Conservation (phyloP, 768 basidiomycete genomes). For the Pleurotus citrinopileatus region DNA sequence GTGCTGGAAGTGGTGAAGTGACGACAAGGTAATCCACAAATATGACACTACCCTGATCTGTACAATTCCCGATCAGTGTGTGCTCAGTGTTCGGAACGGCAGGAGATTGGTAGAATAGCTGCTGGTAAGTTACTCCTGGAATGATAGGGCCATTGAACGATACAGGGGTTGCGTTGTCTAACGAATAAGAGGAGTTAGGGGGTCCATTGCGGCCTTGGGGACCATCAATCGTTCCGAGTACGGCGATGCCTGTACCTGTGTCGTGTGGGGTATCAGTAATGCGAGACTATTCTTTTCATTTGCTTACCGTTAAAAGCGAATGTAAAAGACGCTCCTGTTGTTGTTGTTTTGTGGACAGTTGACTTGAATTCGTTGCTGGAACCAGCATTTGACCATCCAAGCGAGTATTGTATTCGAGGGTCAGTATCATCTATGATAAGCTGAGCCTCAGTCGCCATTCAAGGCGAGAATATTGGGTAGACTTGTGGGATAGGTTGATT, state of each 20-base stretch:
- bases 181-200: neutral
- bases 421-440: constrained; percentile 3
- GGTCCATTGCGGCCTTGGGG: neutral
- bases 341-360: neutral
- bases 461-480: no score
- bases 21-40: constrained; percentile 4
- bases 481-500: no score
- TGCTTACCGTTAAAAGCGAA: constrained; percentile 1
- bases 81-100: neutral
- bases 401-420: constrained; percentile 1
- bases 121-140: neutral
- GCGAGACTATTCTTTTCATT: neutral
- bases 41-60: neutral
- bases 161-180: neutral
- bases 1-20: neutral
- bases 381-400: neutral
- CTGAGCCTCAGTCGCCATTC: neutral
- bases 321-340: neutral
- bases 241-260: constrained; percentile 1
- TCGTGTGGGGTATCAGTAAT: neutral
- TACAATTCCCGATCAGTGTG: neutral
- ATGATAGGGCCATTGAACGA: neutral
- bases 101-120: constrained; percentile 6
- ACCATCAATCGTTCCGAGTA: neutral
- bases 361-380: neutral